A percentile compares a stretch with the other conserved stretches of the same genome.
phyloP scores from a whole-genome alignment of 345 rosid species.

The Populus tremula region DNA sequence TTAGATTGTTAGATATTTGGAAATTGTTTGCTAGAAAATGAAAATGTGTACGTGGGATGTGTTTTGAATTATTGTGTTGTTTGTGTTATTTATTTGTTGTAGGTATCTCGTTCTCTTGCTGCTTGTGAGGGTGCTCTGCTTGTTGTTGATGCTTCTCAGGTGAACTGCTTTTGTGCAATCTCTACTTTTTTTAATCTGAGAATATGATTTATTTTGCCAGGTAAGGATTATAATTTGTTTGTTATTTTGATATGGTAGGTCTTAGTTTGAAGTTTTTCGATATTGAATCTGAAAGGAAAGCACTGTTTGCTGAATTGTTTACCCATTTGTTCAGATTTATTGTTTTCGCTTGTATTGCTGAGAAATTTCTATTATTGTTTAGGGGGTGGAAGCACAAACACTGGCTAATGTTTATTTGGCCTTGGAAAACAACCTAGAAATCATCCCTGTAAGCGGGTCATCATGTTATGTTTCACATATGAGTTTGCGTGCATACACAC shows the following conservation, averaged over 20 bases:
- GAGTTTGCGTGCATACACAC: not conserved
- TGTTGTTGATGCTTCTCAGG: slow-evolving; percentile 99
- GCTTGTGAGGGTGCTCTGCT: slow-evolving; percentile 99
- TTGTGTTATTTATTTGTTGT: not conserved
- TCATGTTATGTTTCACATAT: slow-evolving; percentile 1
- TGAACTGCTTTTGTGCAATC: slow-evolving; percentile 14
- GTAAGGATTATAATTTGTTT: not conserved
- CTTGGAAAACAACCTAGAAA: slow-evolving; percentile 90
- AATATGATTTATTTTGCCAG: not conserved
- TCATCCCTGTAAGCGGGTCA: slow-evolving; percentile 70
- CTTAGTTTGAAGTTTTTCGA: not conserved
- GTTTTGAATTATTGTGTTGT: not conserved
- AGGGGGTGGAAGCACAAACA: slow-evolving; percentile 99
- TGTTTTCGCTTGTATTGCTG: not conserved
- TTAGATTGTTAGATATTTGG: not conserved
- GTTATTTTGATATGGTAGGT: not conserved
- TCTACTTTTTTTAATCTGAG: not conserved
- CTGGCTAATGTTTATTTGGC: slow-evolving; percentile 95
- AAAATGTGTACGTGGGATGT: not conserved
- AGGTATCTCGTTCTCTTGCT: slow-evolving; percentile 99
- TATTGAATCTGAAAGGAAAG: not conserved
- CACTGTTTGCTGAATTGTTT: not conserved
- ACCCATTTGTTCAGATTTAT: not conserved
- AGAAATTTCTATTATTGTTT: not conserved
- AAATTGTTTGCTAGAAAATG: not conserved